Conservation (phyloP, 1,284 basidiomycete species). For the Apiotrichum porosum region DNA sequence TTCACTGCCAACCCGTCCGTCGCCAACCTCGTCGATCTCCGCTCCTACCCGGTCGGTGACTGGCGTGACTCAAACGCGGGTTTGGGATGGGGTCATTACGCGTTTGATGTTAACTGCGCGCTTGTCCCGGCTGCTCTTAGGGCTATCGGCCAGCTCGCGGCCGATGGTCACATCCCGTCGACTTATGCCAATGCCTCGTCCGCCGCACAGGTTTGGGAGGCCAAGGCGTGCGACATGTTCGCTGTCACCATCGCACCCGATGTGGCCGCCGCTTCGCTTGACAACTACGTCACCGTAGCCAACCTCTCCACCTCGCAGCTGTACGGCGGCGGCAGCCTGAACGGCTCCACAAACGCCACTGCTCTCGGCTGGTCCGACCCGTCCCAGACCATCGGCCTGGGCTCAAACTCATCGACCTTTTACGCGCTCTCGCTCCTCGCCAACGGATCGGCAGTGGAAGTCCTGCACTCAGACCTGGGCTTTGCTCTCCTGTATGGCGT, state of each 20-base stretch:
- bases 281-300: constrained; percentile 49
- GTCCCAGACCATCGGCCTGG: constrained; percentile 13
- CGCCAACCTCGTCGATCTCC: constrained; percentile 43
- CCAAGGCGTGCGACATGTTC: constrained; percentile 49
- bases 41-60: constrained; percentile 49
- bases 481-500: constrained; percentile 49
- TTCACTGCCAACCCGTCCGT: constrained; percentile 45
- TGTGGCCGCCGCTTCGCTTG: constrained; percentile 44
- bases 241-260: constrained; percentile 45
- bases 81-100: constrained; percentile 52
- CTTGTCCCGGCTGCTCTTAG: constrained; percentile 54
- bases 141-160: constrained; percentile 49
- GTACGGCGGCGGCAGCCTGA: constrained; percentile 23
- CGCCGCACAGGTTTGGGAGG: constrained; percentile 50
- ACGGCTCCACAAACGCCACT: constrained; percentile 2
- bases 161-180: constrained; percentile 42
- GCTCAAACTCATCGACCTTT: constrained; percentile 16
- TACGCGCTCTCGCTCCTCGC: constrained; percentile 46
- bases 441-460: constrained; percentile 40
- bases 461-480: constrained; percentile 50
- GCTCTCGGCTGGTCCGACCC: constrained; percentile 12
- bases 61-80: constrained; percentile 56
- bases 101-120: constrained; percentile 55
- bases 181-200: constrained; percentile 41
- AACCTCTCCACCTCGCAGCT: constrained; percentile 45